Base-by-base conservation (phyloP, 2,329 filamentous ascomycete genomes). In the Xylaria sp. region DNA sequence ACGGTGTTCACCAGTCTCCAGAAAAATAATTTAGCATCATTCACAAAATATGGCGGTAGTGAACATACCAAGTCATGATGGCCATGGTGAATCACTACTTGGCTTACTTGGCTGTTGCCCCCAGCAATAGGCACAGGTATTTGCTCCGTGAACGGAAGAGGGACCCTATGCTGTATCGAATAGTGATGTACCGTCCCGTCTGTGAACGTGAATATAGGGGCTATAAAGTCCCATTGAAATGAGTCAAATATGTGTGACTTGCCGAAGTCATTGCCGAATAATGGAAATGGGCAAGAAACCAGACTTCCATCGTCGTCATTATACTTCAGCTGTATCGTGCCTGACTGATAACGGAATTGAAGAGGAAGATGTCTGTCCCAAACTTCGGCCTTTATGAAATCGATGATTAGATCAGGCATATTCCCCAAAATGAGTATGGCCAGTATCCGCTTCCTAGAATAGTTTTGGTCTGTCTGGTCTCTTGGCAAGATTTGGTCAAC, bases 341-440 rank as follows among this genome's bases (percentile, higher is more conserved):
- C 9, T 34, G 31, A 34, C 6, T 34, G 31, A 34, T 51, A 23
- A 20, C 37, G 28, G 20, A 12, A 37, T 9, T 37, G 2, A 20
- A 61, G 51, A 51, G 58, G 58, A 20, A 61, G 58, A 23, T 61
- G 58, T 44, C 28, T 61, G 13, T 61, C 58, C 20, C 31, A 48
- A 12, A 59, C 46, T 9, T 23, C 56, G 12, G n/a, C 56, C 6
- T 46, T 12, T 1, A 59, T 5, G 20, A 59, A 59, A 25, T 59
- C n/a, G 23, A 59, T 31, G 39, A 59, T 46, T n/a, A 25, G 28
- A n/a, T 39, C 15, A 15, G 56, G 39, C 31, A 46, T 59, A 15
- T 7, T 15, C n/a, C 3, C 12, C 15, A 48, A 28, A 12, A 46
- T 48, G 13, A 59, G 39, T 28, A 31, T 59, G 28, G 20, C 56